Base-by-base conservation (phyloP, 1,284 basidiomycete genomes). In the Tilletia caries region DNA sequence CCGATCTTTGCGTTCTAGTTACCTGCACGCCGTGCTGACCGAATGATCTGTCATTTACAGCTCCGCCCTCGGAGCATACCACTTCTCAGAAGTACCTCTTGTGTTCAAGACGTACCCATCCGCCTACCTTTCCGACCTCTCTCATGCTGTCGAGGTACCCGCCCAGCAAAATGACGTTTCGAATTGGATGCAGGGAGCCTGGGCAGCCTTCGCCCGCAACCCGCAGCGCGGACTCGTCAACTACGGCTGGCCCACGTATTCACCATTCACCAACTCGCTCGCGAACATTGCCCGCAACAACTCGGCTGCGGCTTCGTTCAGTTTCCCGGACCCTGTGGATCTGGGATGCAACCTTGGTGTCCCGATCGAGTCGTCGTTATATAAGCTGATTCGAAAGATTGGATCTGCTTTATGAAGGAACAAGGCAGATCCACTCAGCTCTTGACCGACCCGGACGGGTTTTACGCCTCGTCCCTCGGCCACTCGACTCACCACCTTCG, bases 61-160 rank as follows among this genome's bases (percentile, higher is more conserved):
- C 27, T 5, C 54, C n/a, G 41, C 37, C 5, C 65, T 66, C 15
- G 65, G 65, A 20, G 27, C 34, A n/a, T 66, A 46, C 65, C 65
- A 66, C 65, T 66, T 66, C 46, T n/a, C n/a, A 20, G 65, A 66
- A 37, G 34, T 37, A 20, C 65, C 65, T 5, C n/a, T 66, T 6
- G 34, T 66, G 8, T 66, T 66, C 65, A 8, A 41, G 13, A 66
- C 65, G 8, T 66, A 8, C n/a, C 65, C 65, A 15, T 2, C 65
- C 15, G 6, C 23, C 65, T 66, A 50, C 25, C 65, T 66, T 12
- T n/a, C n/a, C 44, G n/a, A 66, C 32, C 43, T 23, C 5, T 27
- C 43, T 2, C 44, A 66, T 29, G 10, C 44, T 3, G 65, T 54
- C 12, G 25, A n/a, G n/a, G 50, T 66, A n/a, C 44, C 65, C 0